phyloP scores from a whole-genome alignment of 345 rosid species.

The Brassica napus region DNA sequence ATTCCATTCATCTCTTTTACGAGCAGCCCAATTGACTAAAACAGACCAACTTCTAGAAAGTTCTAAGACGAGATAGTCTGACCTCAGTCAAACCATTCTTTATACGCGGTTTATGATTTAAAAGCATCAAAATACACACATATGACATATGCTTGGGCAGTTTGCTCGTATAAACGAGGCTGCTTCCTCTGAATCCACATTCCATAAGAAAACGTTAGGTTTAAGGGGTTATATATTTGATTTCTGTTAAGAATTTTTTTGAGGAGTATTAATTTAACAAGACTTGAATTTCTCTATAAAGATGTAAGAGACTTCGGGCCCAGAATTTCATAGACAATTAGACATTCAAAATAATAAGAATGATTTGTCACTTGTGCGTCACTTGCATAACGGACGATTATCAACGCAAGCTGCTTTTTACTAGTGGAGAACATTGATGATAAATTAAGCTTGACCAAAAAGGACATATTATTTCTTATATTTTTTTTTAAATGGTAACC shows the following conservation, averaged over 20 bases:
- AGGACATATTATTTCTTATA: neutral
- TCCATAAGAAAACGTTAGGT: neutral
- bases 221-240: neutral
- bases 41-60: conserved; percentile 1
- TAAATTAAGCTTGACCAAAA: neutral
- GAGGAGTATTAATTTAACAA: neutral
- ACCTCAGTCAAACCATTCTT: neutral
- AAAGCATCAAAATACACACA: neutral
- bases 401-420: neutral
- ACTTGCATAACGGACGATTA: neutral
- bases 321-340: neutral
- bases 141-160: neutral
- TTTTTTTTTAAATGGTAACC: neutral
- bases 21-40: conserved; percentile 6
- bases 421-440: neutral
- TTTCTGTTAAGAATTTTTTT: no score
- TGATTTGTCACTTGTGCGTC: neutral
- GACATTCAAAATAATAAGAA: neutral
- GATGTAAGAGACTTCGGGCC: neutral
- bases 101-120: neutral
- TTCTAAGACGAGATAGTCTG: neutral
- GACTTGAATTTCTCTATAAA: neutral
- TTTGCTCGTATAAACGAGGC: neutral
- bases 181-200: neutral
- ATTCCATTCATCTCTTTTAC: neutral